Evolutionary conservation across 2,329 filamentous ascomycete genomes (phyloP), one percentile per base, ranked within the genome.

Genomic region (Colletotrichum sp.): DNA sequence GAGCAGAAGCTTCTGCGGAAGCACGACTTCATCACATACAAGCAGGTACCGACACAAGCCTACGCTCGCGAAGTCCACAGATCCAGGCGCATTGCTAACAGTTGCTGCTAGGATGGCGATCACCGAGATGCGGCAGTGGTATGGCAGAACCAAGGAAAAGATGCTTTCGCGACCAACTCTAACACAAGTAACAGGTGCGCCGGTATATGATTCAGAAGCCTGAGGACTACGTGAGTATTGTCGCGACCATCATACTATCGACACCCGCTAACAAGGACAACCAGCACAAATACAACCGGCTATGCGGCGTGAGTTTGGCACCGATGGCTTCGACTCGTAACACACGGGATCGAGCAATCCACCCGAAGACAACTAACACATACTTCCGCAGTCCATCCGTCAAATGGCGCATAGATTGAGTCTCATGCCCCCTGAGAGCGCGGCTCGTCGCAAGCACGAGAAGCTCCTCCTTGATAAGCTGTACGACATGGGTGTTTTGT

Each of bases 11-110:
- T 99, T 83, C 92, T 99, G 81, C 96, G 96, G 84, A 92, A 91
- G 86, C 96, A 97, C 86, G 96, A 99, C 88, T 98, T 99, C 87
- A 93, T 96, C 84, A 97, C 94, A 82, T 98, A 96, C 90, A 97
- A 97, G 44, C 75, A 76, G 75, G 75, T 76, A 76, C 28, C 24
- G 28, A 49, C 21, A 39, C 30, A 15, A 34, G 26, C 28, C 65
- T 21, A n/a, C 32, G 18, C 28, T 21, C 9, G 64, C 34, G 26
- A 28, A 66, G 4, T 8, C 24, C 39, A 39, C 24, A 36, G 49
- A 18, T n/a, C 10, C 24, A 21, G 59, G 70, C 63, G 70, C 64
- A 69, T 65, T 28, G 71, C 74, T 76, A 44, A 76, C 24, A 18
- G 49, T 18, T 52, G 59, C 34, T 49, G 16, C n/a, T 67, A 76